Percentiles rank a stretch among this genome's conserved stretches.
Evolutionary conservation across 306 rosid species (phyloP).

Genomic region (Citrullus colocynthis): DNA sequence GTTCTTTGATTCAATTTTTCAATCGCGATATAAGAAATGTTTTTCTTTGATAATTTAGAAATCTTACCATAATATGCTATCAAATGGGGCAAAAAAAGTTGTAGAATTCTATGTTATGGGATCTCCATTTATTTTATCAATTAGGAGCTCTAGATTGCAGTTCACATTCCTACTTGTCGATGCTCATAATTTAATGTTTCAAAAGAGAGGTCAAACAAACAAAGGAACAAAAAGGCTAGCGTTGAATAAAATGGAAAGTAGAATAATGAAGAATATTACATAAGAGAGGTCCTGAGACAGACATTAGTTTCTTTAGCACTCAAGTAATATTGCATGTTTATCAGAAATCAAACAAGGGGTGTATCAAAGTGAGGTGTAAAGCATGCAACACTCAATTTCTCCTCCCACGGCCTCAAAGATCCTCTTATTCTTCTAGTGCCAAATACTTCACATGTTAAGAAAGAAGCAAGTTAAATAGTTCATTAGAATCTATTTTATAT

Average conservation of each 20-base stretch:
- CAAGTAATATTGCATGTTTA: neutral
- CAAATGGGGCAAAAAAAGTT: neutral
- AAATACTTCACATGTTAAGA: neutral
- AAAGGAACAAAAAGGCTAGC: neutral
- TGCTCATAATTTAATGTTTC: neutral
- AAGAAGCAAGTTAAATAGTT: neutral
- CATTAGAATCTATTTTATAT: neutral
- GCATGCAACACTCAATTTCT: neutral
- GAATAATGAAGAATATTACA: neutral
- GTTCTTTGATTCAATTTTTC: neutral
- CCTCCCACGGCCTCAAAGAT: neutral
- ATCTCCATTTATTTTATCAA: neutral
- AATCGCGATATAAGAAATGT: neutral
- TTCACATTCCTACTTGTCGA: neutral
- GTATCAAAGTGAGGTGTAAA: neutral
- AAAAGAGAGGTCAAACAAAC: neutral
- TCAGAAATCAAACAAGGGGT: neutral
- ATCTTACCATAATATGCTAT: neutral
- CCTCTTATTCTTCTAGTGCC: neutral
- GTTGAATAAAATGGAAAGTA: neutral
- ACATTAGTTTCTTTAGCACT: too few species aligned
- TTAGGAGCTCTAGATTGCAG: neutral
- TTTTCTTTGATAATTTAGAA: neutral
- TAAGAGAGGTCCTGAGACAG: too few species aligned
- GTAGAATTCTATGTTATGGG: neutral